A percentile compares a stretch with the other conserved stretches of the same genome.
Evolutionary conservation across 1,284 basidiomycete species (phyloP).

Genomic region (Boletus smithii): DNA sequence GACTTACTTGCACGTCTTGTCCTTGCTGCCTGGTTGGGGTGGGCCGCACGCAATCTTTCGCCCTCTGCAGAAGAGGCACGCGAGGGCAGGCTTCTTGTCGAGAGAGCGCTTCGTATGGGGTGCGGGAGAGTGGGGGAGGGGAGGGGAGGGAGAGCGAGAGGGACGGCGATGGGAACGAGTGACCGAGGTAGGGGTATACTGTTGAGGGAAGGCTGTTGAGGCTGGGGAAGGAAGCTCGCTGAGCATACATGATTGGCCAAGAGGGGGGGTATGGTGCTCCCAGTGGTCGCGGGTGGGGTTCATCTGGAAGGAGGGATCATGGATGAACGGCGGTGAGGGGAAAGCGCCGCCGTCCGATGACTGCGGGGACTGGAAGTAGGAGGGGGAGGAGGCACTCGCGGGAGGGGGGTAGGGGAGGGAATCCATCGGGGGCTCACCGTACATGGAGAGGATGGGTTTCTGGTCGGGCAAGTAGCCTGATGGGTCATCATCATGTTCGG

Average conservation of each 20-base stretch:
- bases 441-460: conserved; percentile 10
- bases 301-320: conserved; percentile 12
- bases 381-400: conserved; percentile 18
- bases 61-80: conserved; percentile 60
- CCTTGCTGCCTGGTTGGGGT: conserved; percentile 45
- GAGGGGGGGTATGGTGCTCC: conserved; percentile 15
- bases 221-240: conserved; percentile 10
- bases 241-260: conserved; percentile 20
- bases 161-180: conserved; percentile 17
- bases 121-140: conserved; percentile 19
- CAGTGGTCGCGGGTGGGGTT: conserved; percentile 26
- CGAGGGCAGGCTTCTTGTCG: conserved; percentile 52
- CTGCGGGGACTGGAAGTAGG: conserved; percentile 19
- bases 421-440: conserved; percentile 30
- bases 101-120: conserved; percentile 21
- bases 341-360: conserved; percentile 16
- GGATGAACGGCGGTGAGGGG: conserved; percentile 15
- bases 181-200: conserved; percentile 15
- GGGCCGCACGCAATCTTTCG: conserved; percentile 65
- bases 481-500: conserved; percentile 21
- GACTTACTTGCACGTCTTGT: conserved; percentile 62
- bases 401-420: conserved; percentile 30
- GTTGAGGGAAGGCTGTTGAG: conserved; percentile 13
- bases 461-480: conserved; percentile 7
- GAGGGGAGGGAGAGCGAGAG: conserved; percentile 28